Evolutionary conservation across 1,139 yeast species (phyloP).

Genomic region (Zygosaccharomyces pseudobailii): DNA sequence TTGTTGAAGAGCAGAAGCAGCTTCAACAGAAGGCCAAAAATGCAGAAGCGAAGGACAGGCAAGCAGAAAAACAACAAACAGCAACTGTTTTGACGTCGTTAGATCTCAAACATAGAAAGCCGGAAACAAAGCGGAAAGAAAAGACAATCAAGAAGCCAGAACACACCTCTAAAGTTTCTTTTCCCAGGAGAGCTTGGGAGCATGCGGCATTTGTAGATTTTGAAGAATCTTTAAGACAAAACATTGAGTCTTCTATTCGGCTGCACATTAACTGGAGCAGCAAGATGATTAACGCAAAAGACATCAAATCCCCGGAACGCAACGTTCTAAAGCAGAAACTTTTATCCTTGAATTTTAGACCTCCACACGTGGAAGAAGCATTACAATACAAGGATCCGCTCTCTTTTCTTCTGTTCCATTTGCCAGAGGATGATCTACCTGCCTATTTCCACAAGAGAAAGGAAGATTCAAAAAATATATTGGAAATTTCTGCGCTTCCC

Average conservation of each 20-base stretch:
- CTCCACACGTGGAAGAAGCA: constrained; percentile 67
- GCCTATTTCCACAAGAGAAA: constrained; percentile 37
- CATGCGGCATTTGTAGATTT: constrained; percentile 47
- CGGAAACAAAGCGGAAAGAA: constrained; percentile 9
- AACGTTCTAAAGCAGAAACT: constrained; percentile 23
- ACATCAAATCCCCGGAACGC: constrained; percentile 17
- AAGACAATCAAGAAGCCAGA: constrained; percentile 2
- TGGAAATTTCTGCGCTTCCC: constrained; percentile 42
- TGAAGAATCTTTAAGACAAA: constrained; percentile 40
- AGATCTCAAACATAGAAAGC: constrained; percentile 1
- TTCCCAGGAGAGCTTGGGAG: constrained; percentile 65
- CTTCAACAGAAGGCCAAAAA: constrained; percentile 45
- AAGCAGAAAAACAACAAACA: constrained; percentile 35
- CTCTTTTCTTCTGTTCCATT: constrained; percentile 81
- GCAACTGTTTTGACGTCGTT: constrained; percentile 31
- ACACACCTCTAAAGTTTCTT: constrained; percentile 29
- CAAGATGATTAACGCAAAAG: constrained; percentile 21
- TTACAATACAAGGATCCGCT: constrained; percentile 59
- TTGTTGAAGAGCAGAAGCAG: constrained; percentile 48
- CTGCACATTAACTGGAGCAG: constrained; percentile 52
- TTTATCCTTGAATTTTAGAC: constrained; percentile 59
- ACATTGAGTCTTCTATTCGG: constrained; percentile 52
- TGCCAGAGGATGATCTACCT: constrained; percentile 94
- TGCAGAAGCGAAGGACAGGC: constrained; percentile 36
- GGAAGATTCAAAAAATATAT: constrained; percentile 44